phyloP scores from a whole-genome alignment of 108 stramenopile species.

The Nannochloropsis gaditana region DNA sequence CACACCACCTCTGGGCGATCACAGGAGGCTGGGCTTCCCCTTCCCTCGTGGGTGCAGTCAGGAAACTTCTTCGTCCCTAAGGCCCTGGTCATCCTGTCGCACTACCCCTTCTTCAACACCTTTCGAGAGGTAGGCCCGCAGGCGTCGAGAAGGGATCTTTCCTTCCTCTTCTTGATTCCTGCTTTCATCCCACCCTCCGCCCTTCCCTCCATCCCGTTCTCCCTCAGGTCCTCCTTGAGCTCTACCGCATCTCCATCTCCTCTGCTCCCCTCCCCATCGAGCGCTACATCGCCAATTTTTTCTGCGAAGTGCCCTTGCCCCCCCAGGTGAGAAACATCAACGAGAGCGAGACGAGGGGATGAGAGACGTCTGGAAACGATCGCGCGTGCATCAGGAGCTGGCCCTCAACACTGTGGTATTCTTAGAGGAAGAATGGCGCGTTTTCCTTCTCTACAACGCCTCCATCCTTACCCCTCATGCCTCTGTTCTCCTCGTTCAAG shows the following conservation, averaged over 20 bases:
- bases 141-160: neutral
- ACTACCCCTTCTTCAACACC: slow-evolving; percentile 72
- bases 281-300: slow-evolving; percentile 76
- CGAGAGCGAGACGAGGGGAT: neutral
- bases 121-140: slow-evolving; percentile 45
- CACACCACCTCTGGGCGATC: neutral
- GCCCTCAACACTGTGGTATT: too few relatives aligned
- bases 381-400: too few relatives aligned
- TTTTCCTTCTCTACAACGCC: too few relatives aligned
- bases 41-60: slow-evolving; percentile 19
- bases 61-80: slow-evolving; percentile 66
- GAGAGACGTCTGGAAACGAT: too few relatives aligned
- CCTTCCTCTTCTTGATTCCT: neutral
- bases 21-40: slow-evolving; percentile 15
- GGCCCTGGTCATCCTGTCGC: slow-evolving; percentile 70
- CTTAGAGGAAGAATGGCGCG: too few relatives aligned
- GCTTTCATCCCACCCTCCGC: neutral
- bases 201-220: neutral
- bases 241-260: slow-evolving; percentile 72
- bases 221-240: slow-evolving; percentile 19
- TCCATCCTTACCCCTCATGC: too few relatives aligned
- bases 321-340: slow-evolving; percentile 61
- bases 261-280: slow-evolving; percentile 83
- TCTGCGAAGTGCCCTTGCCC: slow-evolving; percentile 73
- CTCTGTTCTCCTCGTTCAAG: too few relatives aligned